Percentiles rank a stretch among this genome's conserved stretches.
phyloP scores from a whole-genome alignment of 805 yeast genomes.

The Monosporozyma aerobia region DNA sequence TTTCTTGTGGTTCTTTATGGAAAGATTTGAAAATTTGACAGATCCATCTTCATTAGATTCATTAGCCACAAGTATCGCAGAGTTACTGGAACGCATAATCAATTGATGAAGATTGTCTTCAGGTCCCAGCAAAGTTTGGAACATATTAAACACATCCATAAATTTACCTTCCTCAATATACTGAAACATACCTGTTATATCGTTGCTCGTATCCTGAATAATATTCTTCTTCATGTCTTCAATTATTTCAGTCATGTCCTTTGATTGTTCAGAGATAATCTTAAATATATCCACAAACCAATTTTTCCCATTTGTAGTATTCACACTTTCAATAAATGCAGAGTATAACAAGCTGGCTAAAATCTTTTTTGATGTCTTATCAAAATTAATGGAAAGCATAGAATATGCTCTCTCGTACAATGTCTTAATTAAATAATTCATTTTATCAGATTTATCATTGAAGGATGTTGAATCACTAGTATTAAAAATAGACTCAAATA shows the following conservation, averaged over 20 bases:
- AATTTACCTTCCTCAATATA: background rate
- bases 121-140: background rate
- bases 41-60: slow-evolving; percentile 63
- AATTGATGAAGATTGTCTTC: background rate
- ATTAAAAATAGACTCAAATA: slow-evolving; percentile 29
- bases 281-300: background rate
- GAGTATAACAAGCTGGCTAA: slow-evolving; percentile 36
- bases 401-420: slow-evolving; percentile 43
- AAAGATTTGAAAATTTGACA: slow-evolving; percentile 38
- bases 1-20: slow-evolving; percentile 23
- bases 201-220: too few relatives aligned
- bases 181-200: background rate
- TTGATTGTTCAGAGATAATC: background rate
- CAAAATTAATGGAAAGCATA: slow-evolving; percentile 38
- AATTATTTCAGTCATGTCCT: background rate
- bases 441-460: slow-evolving; percentile 13
- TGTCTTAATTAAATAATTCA: slow-evolving; percentile 26
- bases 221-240: background rate
- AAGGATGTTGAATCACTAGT: background rate
- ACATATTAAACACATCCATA: background rate
- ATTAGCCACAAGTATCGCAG: slow-evolving; percentile 42
- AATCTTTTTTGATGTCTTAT: slow-evolving; percentile 35
- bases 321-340: slow-evolving; percentile 8
- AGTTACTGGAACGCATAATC: background rate
- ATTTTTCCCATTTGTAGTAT: background rate